Percentiles rank a stretch among this genome's conserved stretches.
These are phyloP conservation scores for Lagenaria siceraria DNA, from an alignment of 306 rosid genomes.

Conservation along the genomic window DNA sequence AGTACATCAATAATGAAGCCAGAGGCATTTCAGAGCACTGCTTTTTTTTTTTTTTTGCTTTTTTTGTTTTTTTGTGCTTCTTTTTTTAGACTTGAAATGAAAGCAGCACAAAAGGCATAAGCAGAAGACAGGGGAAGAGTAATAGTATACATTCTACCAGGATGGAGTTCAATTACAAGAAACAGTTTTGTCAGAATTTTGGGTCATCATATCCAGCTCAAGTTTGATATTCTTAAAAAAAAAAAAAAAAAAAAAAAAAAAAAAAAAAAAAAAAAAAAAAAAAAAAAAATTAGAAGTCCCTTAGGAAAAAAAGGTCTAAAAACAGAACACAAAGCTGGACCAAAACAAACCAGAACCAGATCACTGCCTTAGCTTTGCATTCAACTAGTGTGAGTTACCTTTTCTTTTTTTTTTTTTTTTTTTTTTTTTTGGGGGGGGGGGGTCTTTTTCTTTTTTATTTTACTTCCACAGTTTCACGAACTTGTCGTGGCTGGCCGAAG, in stretches of 20 bases:
- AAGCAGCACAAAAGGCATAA: not conserved
- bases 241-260: not conserved
- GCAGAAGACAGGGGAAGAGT: not conserved
- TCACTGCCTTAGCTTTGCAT: not conserved
- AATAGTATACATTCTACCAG: slow-evolving; percentile 3
- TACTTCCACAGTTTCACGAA: slow-evolving; percentile 86
- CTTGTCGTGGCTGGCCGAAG: slow-evolving; percentile 91
- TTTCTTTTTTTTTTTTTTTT: too few relatives aligned
- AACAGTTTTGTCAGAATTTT: slow-evolving; percentile 2
- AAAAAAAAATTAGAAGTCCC: not conserved
- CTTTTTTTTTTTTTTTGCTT: not conserved
- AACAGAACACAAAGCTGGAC: not conserved
- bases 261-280: not conserved
- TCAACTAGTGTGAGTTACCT: not conserved
- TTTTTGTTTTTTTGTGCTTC: not conserved
- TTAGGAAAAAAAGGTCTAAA: not conserved
- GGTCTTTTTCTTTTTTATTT: not conserved
- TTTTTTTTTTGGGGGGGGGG: not conserved
- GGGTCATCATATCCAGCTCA: slow-evolving; percentile 1
- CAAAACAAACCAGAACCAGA: not conserved
- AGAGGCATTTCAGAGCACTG: not conserved
- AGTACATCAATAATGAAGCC: not conserved
- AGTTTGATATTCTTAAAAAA: not conserved
- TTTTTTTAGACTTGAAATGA: not conserved
- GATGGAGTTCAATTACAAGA: not conserved